These are phyloP conservation scores for Pseudocercospora musae DNA, from an alignment of 2,329 filamentous ascomycete species.

Conservation along the genomic window DNA sequence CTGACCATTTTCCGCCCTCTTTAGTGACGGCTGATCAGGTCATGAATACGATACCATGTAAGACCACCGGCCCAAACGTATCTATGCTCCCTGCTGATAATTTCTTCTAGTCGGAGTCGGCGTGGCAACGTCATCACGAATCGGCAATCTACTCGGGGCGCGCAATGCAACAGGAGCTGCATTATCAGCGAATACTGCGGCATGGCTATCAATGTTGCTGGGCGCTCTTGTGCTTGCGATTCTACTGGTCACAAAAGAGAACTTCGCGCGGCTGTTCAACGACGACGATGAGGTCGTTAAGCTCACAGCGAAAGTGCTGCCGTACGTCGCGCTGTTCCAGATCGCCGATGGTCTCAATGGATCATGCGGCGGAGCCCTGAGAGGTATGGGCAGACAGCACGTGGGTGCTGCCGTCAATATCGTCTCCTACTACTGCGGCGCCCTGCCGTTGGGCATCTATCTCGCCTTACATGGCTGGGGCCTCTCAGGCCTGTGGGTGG, in stretches of 20 bases:
- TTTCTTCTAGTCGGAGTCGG: constrained; percentile 62
- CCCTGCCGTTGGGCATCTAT: constrained; percentile 76
- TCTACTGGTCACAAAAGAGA: constrained; percentile 67
- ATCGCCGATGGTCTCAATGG: constrained; percentile 86
- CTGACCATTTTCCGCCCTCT: neutral
- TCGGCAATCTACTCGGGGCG: constrained; percentile 77
- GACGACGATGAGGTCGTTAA: constrained; percentile 68
- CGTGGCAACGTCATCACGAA: constrained; percentile 71
- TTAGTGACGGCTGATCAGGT: constrained; percentile 26
- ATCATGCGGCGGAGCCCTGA: constrained; percentile 73
- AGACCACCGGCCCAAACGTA: neutral
- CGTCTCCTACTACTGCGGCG: constrained; percentile 78
- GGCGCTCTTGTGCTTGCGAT: constrained; percentile 65
- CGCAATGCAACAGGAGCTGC: constrained; percentile 63
- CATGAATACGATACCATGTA: constrained; percentile 61
- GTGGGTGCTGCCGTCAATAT: constrained; percentile 79
- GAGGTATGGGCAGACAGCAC: constrained; percentile 85
- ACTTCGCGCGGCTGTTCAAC: constrained; percentile 78
- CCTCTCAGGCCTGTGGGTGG: constrained; percentile 74
- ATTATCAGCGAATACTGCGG: constrained; percentile 71
- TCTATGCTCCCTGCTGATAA: neutral
- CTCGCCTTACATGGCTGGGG: constrained; percentile 86
- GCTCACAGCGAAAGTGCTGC: constrained; percentile 74
- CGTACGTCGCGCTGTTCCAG: constrained; percentile 84
- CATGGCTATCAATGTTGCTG: constrained; percentile 66